Percentiles rank a stretch among this genome's conserved stretches.
phyloP scores from a whole-genome alignment of 805 yeast species.

The fission yeast (Schizosaccharomyces pombe) region DNA sequence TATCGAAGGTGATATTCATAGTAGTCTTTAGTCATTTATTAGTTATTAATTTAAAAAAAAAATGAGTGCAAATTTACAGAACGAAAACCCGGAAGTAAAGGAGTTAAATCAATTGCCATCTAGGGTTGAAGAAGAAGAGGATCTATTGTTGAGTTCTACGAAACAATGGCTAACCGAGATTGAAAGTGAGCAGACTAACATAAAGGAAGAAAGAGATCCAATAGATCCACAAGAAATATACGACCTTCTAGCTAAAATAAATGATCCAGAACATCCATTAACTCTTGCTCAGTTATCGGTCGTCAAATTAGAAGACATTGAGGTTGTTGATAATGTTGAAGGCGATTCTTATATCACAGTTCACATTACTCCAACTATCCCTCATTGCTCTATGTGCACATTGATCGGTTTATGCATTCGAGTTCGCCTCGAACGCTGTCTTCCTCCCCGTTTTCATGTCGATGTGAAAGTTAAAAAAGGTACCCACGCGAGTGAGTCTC shows the following conservation, averaged over 20 bases:
- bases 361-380: slow-evolving; percentile 85
- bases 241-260: slow-evolving; percentile 54
- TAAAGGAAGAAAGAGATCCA: slow-evolving; percentile 22
- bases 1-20: too few relatives aligned
- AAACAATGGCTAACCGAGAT: slow-evolving; percentile 4
- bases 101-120: neutral
- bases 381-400: slow-evolving; percentile 92
- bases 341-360: slow-evolving; percentile 42
- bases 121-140: neutral
- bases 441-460: slow-evolving; percentile 66
- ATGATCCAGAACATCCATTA: slow-evolving; percentile 95
- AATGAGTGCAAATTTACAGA: neutral
- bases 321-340: slow-evolving; percentile 26
- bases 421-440: slow-evolving; percentile 68
- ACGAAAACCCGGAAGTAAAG: slow-evolving; percentile 1
- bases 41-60: neutral
- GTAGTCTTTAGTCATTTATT: too few relatives aligned
- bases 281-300: slow-evolving; percentile 87
- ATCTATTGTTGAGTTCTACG: neutral
- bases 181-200: neutral
- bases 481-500: slow-evolving; percentile 83
- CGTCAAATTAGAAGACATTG: slow-evolving; percentile 62
- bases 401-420: slow-evolving; percentile 85
- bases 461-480: slow-evolving; percentile 68
- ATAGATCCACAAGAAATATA: slow-evolving; percentile 78